A percentile compares a stretch with the other conserved stretches of the same genome.
phyloP scores from a whole-genome alignment of 129 eudicot genomes.

The Flaveria brownii region DNA sequence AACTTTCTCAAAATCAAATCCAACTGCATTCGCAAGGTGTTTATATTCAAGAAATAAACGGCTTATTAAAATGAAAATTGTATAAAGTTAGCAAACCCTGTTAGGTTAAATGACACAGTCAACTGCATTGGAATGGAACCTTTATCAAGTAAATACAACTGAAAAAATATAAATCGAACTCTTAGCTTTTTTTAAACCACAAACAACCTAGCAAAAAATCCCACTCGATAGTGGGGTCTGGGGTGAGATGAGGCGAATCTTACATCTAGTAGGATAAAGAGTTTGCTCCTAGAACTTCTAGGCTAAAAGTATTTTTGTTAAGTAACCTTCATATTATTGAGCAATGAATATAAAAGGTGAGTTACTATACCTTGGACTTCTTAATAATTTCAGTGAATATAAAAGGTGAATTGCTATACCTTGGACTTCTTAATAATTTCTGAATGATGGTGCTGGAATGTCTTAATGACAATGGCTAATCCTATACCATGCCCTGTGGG shows the following conservation, averaged over 20 bases:
- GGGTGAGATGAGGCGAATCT: too few relatives aligned
- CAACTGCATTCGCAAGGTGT: conserved; percentile 47
- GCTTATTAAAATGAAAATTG: neutral
- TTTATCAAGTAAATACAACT: neutral
- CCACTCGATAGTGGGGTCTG: too few relatives aligned
- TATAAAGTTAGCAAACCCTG: neutral
- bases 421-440: neutral
- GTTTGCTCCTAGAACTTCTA: too few relatives aligned
- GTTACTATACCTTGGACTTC: too few relatives aligned
- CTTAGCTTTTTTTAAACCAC: neutral
- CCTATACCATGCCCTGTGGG: conserved; percentile 3
- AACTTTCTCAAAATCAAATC: conserved; percentile 69
- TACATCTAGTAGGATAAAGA: too few relatives aligned
- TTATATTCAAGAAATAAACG: neutral
- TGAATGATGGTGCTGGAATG: neutral
- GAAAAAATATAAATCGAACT: neutral
- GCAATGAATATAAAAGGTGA: neutral
- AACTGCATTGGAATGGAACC: neutral
- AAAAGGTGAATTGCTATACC: neutral
- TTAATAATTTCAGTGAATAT: too few relatives aligned
- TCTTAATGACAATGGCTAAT: conserved; percentile 23
- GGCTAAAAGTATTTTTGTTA: too few relatives aligned
- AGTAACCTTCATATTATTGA: neutral
- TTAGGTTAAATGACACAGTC: neutral
- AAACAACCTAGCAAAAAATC: neutral